phyloP scores from a whole-genome alignment of 2,329 filamentous ascomycete species.

The Aspergillus hortae region DNA sequence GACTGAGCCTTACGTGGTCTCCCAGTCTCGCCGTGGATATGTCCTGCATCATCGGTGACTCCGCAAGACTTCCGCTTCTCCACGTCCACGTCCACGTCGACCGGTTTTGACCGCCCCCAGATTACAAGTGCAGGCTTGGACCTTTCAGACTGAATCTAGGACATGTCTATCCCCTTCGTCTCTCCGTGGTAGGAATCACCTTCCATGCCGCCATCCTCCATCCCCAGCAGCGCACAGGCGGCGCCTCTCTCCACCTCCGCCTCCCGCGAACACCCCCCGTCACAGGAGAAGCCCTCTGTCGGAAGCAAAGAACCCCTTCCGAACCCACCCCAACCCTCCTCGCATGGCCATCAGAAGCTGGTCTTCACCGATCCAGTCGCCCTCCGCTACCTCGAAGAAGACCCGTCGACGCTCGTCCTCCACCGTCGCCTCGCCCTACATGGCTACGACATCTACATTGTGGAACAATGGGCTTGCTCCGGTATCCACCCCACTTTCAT shows the following conservation, averaged over 20 bases:
- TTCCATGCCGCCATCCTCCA: conserved; percentile 11
- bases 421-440: conserved; percentile 66
- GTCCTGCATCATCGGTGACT: conserved; percentile 20
- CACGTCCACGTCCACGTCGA: too few species aligned
- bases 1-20: conserved; percentile 4
- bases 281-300: conserved; percentile 18
- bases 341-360: conserved; percentile 51
- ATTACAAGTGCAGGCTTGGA: neutral
- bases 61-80: too few species aligned
- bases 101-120: neutral
- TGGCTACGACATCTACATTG: conserved; percentile 89
- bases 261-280: conserved; percentile 20
- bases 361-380: conserved; percentile 66
- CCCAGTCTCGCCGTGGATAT: conserved; percentile 20
- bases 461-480: conserved; percentile 97
- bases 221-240: conserved; percentile 19
- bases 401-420: conserved; percentile 70
- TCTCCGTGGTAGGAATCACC: conserved; percentile 10
- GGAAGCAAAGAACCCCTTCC: conserved; percentile 15
- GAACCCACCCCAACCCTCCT: conserved; percentile 12
- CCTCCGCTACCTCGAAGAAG: conserved; percentile 78
- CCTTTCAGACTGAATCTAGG: neutral
- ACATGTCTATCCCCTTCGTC: conserved; percentile 5
- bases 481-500: conserved; percentile 84
- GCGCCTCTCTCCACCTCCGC: conserved; percentile 17